These are phyloP conservation scores for Penstemon davidsonii DNA, from an alignment of 257 asterid species.

Conservation along the genomic window DNA sequence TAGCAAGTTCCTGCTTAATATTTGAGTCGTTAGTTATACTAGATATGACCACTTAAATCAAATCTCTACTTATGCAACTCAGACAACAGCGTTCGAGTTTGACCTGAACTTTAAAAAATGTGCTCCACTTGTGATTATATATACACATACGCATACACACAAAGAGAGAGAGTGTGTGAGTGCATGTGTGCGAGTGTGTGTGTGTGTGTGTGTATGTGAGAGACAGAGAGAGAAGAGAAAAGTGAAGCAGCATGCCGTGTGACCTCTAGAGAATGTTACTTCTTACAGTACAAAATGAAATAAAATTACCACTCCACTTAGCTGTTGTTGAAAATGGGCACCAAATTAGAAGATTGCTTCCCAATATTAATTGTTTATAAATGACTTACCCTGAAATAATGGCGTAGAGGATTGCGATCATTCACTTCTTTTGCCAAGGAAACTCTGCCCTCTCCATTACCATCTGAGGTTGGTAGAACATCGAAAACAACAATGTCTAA, in stretches of 20 bases:
- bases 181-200: too few relatives aligned
- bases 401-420: slow-evolving; percentile 90
- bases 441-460: slow-evolving; percentile 70
- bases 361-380: slow-evolving; percentile 14
- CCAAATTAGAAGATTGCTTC: slow-evolving; percentile 31
- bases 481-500: slow-evolving; percentile 90
- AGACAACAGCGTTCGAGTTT: background rate
- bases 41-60: slow-evolving; percentile 19
- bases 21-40: slow-evolving; percentile 14
- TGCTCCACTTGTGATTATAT: too few relatives aligned
- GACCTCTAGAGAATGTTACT: slow-evolving; percentile 11
- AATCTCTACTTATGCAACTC: background rate
- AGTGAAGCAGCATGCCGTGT: slow-evolving; percentile 11
- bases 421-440: slow-evolving; percentile 86
- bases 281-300: slow-evolving; percentile 10
- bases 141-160: too few relatives aligned
- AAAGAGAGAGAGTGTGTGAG: background rate
- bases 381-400: slow-evolving; percentile 81
- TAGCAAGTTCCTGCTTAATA: slow-evolving; percentile 17
- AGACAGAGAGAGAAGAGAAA: too few relatives aligned
- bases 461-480: slow-evolving; percentile 87
- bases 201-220: too few relatives aligned
- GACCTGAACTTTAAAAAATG: too few relatives aligned
- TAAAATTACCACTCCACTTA: slow-evolving; percentile 3
- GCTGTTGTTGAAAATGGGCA: slow-evolving; percentile 21